Percentiles rank a stretch among this genome's conserved stretches.
Conservation (phyloP, 257 asterid species). For the Mentha longifolia region DNA sequence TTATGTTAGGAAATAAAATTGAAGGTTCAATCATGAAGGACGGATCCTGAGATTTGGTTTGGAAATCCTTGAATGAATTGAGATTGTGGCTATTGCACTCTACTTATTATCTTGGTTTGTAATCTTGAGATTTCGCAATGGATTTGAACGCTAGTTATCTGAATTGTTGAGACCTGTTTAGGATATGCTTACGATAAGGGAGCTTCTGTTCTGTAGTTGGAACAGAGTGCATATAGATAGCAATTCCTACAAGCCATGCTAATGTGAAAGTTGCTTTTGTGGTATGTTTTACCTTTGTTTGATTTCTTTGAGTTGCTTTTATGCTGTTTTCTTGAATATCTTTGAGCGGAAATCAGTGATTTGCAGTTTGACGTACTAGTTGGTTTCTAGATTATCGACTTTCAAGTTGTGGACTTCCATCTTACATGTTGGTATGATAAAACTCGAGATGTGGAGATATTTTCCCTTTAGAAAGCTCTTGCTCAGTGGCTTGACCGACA, state of each 20-base stretch:
- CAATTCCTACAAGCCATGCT: conserved; percentile 1
- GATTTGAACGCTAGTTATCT: neutral
- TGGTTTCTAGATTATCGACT: conserved; percentile 12
- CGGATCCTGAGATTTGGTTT: neutral
- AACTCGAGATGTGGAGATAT: no score
- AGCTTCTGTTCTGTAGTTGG: neutral
- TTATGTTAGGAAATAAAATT: no score
- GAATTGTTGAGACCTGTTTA: neutral
- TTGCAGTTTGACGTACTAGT: conserved; percentile 5
- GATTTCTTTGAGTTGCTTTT: conserved; percentile 9
- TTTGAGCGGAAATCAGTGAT: neutral
- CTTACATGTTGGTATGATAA: neutral
- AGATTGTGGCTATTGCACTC: neutral
- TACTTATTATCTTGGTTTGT: neutral
- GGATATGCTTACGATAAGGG: neutral
- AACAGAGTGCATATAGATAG: neutral
- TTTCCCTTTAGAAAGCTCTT: neutral
- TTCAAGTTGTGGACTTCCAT: neutral
- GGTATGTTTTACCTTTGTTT: neutral
- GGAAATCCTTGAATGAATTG: neutral
- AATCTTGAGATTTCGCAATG: neutral
- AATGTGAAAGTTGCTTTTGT: conserved; percentile 1
- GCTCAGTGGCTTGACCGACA: neutral
- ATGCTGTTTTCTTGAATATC: neutral
- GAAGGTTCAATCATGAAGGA: neutral